Percentiles rank a stretch among this genome's conserved stretches.
Conservation (phyloP, 441 rosid genomes). For the Manihot esculenta region DNA sequence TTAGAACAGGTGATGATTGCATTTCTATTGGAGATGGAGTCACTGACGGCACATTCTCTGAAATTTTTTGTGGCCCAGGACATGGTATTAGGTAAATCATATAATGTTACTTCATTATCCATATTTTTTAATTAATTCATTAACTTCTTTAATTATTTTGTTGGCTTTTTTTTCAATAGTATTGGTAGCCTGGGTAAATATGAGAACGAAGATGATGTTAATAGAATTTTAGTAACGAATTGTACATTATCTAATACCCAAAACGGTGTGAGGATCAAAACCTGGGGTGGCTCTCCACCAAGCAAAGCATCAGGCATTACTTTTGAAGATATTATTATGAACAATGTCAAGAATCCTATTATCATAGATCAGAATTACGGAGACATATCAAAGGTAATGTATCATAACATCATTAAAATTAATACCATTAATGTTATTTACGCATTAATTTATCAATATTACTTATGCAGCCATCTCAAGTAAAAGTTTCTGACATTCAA, state of each 20-base stretch:
- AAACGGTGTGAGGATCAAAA: slow-evolving; percentile 62
- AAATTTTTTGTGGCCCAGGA: slow-evolving; percentile 73
- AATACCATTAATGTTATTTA: no score
- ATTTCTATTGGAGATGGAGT: slow-evolving; percentile 60
- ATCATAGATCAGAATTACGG: no score
- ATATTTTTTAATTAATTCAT: no score
- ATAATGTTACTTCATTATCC: not conserved
- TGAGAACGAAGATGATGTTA: slow-evolving; percentile 58
- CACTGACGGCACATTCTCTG: slow-evolving; percentile 44
- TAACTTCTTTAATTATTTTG: not conserved
- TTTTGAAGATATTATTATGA: slow-evolving; percentile 39
- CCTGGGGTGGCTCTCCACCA: slow-evolving; percentile 70
- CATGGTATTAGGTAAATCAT: slow-evolving; percentile 76
- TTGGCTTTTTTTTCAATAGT: slow-evolving; percentile 30
- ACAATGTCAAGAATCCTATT: no score
- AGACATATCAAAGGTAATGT: no score
- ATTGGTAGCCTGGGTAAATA: slow-evolving; percentile 79
- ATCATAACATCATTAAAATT: no score
- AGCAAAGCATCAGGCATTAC: slow-evolving; percentile 43
- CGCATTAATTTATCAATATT: no score
- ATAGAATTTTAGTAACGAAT: slow-evolving; percentile 53
- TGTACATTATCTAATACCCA: slow-evolving; percentile 42
- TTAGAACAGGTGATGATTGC: slow-evolving; percentile 21
- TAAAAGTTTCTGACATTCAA: no score
- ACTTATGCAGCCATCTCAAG: no score